Evolutionary conservation across 208 protist species (phyloP), one percentile per base, ranked within the genome.

Genomic region (Leishmania arabica): DNA sequence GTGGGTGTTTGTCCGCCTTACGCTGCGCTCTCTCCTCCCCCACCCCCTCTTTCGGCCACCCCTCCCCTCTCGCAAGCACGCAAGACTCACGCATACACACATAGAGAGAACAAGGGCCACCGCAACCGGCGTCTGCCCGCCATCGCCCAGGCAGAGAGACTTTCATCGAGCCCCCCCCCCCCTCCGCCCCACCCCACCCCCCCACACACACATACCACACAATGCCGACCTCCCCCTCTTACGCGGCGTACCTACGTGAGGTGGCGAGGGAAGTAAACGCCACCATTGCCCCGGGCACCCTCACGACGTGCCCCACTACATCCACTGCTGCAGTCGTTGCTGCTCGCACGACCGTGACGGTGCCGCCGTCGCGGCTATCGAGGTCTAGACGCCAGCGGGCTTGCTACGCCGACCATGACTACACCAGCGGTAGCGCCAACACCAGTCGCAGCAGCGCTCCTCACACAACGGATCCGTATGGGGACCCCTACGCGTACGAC

Each of bases 231-330:
- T 45, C 54, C 6, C 62, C 53, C 47, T 66, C 56, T 31, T 88
- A 85, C 68, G 73, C 75, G 37, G 81, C 75, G 17, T 88, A 85
- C 75, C 71, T 86, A 71, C 82, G 78, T 56, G 78, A 82, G 31
- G 78, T 86, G 51, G 77, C 81, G 0, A 70, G 51, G 34, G 74
- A 54, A 49, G 60, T 72, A 37, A 78, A 81, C 77, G 76, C 77
- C 8, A 31, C 42, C 11, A 75, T 81, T 31, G 71, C 34, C 47
- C 47, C 54, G 13, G 37, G 3, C 7, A 31, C 58, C 40, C 34
- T 24, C 19, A 15, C 58, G 21, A 27, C 42, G 8, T 21, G 37
- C 56, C 27, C 24, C 15, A 17, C 53, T n/a, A 42, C 27, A 60
- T 6, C 13, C 47, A 9, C 45, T 27, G 31, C 71, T 15, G n/a